Conservation (phyloP, 176 grass and related monocot species). For the Thinopyrum elongatum region DNA sequence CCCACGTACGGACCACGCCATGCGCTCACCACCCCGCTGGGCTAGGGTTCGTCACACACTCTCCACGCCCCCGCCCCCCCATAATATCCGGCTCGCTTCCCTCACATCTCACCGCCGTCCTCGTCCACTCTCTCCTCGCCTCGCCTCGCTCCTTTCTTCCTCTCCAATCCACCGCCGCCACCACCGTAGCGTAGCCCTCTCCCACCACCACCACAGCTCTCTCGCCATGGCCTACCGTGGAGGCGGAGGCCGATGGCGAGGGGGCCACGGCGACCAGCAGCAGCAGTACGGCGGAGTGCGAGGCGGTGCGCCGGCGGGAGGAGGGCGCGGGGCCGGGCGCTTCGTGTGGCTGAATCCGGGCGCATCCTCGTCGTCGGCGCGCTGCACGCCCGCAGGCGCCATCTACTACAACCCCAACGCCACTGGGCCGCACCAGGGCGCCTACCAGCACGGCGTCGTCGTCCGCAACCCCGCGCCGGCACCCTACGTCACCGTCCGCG, state of each 20-base stretch:
- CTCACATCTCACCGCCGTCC: too few relatives aligned
- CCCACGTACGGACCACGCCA: too few relatives aligned
- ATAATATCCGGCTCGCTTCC: too few relatives aligned
- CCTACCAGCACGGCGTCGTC: conserved; percentile 17
- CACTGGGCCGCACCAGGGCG: not conserved
- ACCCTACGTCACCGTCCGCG: not conserved
- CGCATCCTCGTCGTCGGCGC: too few relatives aligned
- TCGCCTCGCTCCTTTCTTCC: too few relatives aligned
- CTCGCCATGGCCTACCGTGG: conserved; percentile 42
- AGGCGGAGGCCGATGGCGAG: not conserved
- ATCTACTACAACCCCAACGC: conserved; percentile 13
- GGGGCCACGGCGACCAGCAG: conserved; percentile 5
- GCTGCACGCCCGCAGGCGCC: not conserved
- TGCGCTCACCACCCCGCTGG: too few relatives aligned
- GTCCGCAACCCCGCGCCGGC: not conserved
- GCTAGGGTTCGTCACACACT: too few relatives aligned
- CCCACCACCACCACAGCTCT: not conserved
- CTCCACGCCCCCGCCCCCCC: too few relatives aligned
- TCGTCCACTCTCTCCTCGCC: too few relatives aligned
- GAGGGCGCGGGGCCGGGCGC: not conserved
- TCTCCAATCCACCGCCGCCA: too few relatives aligned
- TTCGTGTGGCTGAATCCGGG: conserved; percentile 35
- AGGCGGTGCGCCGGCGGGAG: not conserved
- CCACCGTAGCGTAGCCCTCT: too few relatives aligned
- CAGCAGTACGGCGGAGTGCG: not conserved